A percentile compares a stretch with the other conserved stretches of the same genome.
Evolutionary conservation across 1,284 basidiomycete species (phyloP).

Genomic region (Cutaneotrichosporon sp.): DNA sequence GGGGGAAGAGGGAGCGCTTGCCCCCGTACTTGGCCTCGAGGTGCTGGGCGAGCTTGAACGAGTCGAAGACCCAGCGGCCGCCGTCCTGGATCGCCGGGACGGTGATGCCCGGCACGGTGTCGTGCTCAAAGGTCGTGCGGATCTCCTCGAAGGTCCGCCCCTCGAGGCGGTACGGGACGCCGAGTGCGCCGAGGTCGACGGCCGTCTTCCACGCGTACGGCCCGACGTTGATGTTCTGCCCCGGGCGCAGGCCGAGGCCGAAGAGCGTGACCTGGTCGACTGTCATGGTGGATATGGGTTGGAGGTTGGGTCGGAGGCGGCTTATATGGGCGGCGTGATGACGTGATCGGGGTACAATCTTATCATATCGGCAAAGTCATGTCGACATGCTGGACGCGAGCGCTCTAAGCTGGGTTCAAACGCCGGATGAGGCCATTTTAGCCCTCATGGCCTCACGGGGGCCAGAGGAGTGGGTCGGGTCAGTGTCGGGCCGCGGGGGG

Average conservation of each 20-base stretch:
- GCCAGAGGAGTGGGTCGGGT: too few species aligned
- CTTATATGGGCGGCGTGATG: background rate
- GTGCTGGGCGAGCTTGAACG: constrained; percentile 38
- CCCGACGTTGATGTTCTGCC: constrained; percentile 22
- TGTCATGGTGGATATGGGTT: background rate
- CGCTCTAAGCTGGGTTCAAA: too few species aligned
- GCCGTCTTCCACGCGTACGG: constrained; percentile 25
- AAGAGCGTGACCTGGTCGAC: constrained; percentile 4
- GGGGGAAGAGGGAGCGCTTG: constrained; percentile 32
- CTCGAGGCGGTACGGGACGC: constrained; percentile 20
- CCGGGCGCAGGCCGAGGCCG: constrained; percentile 18
- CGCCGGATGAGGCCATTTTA: too few species aligned
- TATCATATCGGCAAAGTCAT: too few species aligned
- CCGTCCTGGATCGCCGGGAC: constrained; percentile 35
- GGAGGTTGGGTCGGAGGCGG: background rate
- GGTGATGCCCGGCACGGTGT: constrained; percentile 34
- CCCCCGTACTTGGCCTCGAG: constrained; percentile 27
- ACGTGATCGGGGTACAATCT: too few species aligned
- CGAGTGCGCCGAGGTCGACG: constrained; percentile 22
- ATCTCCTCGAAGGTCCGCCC: constrained; percentile 33
- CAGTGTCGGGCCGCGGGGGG: too few species aligned
- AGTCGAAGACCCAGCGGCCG: constrained; percentile 34
- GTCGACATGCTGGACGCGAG: too few species aligned
- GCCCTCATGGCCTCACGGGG: too few species aligned
- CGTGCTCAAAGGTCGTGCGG: constrained; percentile 29